Conservation (phyloP, 148 eudicot genomes). For the Rhododendron ovatum region DNA sequence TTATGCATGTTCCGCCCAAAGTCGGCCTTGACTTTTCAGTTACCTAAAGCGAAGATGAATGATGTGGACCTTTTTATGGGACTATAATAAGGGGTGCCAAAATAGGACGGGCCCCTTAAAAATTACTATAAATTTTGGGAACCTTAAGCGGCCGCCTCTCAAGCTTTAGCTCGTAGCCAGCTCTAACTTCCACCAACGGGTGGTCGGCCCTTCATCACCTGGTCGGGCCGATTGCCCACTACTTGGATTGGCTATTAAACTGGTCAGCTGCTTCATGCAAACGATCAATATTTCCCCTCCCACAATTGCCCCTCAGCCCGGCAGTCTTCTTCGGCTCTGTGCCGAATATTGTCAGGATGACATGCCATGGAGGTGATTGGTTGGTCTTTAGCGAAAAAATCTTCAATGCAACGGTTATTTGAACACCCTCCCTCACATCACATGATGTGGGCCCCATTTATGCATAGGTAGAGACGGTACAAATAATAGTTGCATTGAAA, state of each 20-base stretch:
- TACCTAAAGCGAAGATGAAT: neutral
- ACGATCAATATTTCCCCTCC: neutral
- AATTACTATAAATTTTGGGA: neutral
- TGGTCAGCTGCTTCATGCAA: neutral
- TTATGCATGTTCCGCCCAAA: neutral
- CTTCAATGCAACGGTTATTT: too few species aligned
- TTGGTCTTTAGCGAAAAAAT: neutral
- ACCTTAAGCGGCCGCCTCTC: neutral
- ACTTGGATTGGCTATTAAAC: neutral
- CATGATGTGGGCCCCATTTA: too few species aligned
- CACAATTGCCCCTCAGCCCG: neutral
- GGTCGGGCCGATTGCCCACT: neutral
- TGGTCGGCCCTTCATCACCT: neutral
- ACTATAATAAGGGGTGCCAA: neutral
- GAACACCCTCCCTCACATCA: too few species aligned
- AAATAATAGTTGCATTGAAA: too few species aligned
- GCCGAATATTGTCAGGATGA: neutral
- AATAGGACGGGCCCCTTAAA: too few species aligned
- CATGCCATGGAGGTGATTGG: neutral
- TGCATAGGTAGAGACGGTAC: too few species aligned
- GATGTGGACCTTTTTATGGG: neutral
- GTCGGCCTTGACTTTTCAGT: neutral
- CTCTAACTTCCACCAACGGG: neutral
- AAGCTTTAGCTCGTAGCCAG: neutral
- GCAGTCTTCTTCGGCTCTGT: too few species aligned